Evolutionary conservation across 2,329 filamentous ascomycete genomes (phyloP).

Genomic region (Fusarium algeriense): DNA sequence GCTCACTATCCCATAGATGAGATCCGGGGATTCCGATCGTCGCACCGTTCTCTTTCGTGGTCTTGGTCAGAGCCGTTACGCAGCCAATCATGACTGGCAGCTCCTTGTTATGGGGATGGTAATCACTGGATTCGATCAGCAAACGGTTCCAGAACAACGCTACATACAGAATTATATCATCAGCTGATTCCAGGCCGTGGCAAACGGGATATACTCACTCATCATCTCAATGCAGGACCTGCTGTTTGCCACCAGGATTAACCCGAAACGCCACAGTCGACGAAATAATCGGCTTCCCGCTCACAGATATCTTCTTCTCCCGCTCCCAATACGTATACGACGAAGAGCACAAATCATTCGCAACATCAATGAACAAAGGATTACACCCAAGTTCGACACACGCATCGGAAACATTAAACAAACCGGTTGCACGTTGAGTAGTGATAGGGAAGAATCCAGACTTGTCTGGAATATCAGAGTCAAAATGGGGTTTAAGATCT

Average conservation of each 20-base stretch:
- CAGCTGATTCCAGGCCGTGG: neutral
- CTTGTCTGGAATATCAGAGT: conserved; percentile 52
- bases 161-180: neutral
- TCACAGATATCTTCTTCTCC: conserved; percentile 18
- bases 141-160: neutral
- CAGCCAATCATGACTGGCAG: conserved; percentile 30
- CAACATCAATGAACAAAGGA: conserved; percentile 15
- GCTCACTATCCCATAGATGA: conserved; percentile 56
- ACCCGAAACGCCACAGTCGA: conserved; percentile 55
- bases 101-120: conserved; percentile 14
- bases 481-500: conserved; percentile 55
- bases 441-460: conserved; percentile 57
- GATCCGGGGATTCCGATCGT: conserved; percentile 57
- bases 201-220: neutral
- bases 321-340: conserved; percentile 16
- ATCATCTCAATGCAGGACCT: conserved; percentile 52
- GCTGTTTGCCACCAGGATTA: conserved; percentile 55
- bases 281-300: conserved; percentile 53
- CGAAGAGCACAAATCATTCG: conserved; percentile 13
- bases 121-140: neutral
- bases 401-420: conserved; percentile 54
- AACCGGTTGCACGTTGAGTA: conserved; percentile 55
- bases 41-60: conserved; percentile 56
- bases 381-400: conserved; percentile 55
- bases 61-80: conserved; percentile 53